Evolutionary conservation across 371 early-diverging fungal genomes (phyloP).

Genomic region (Chytridiales sp.): DNA sequence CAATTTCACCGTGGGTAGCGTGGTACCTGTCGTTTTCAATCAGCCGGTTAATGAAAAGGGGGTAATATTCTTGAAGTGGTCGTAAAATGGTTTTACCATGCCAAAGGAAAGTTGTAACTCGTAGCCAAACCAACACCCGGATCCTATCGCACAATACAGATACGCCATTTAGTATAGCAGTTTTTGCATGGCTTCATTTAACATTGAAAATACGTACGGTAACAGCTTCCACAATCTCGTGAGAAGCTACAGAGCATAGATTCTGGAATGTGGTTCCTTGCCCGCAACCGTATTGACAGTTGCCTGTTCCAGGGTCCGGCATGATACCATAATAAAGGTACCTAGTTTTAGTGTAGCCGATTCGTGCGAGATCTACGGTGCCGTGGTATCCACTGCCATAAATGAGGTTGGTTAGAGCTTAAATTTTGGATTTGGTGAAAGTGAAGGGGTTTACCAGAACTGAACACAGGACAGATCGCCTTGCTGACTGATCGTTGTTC

Average conservation of each 20-base stretch:
- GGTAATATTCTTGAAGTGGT: no score
- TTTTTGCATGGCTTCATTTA: no score
- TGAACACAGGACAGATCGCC: slow-evolving; percentile 13
- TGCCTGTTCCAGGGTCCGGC: slow-evolving; percentile 22
- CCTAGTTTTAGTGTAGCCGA: slow-evolving; percentile 4
- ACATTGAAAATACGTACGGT: slow-evolving; percentile 17
- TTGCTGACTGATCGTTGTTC: slow-evolving; percentile 10
- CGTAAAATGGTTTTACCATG: slow-evolving; percentile 40
- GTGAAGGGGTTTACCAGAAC: slow-evolving; percentile 28
- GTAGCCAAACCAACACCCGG: slow-evolving; percentile 21
- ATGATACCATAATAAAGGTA: slow-evolving; percentile 37
- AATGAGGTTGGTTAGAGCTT: no score
- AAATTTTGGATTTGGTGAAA: no score
- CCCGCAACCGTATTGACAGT: slow-evolving; percentile 19
- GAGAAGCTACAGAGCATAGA: slow-evolving; percentile 22
- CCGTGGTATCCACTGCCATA: no score
- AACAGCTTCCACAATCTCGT: slow-evolving; percentile 19
- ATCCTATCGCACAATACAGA: slow-evolving; percentile 8
- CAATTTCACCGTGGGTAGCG: slow-evolving; percentile 24
- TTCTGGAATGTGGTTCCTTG: slow-evolving; percentile 6
- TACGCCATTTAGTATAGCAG: no score
- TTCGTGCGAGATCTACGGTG: slow-evolving; percentile 8
- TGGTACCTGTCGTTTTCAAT: slow-evolving; percentile 28
- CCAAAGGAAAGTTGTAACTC: slow-evolving; percentile 15
- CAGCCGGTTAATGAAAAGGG: no score